phyloP scores from a whole-genome alignment of 768 basidiomycete species.

The Butyriboletus loyo region DNA sequence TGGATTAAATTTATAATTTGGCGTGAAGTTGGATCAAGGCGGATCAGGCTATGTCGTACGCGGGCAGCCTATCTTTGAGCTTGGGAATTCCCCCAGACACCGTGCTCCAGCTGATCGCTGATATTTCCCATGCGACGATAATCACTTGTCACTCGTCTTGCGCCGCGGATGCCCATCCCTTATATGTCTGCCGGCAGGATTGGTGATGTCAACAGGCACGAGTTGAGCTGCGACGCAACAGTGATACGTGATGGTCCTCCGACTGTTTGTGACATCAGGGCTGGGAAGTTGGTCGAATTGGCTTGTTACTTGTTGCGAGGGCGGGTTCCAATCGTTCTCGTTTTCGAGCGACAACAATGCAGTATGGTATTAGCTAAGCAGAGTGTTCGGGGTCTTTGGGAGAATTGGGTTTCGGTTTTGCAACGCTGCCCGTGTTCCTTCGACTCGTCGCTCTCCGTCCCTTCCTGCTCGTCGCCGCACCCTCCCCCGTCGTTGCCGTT shows the following conservation, averaged over 20 bases:
- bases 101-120: neutral
- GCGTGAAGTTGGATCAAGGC: neutral
- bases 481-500: constrained; percentile 24
- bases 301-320: neutral
- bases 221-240: neutral
- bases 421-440: constrained; percentile 32
- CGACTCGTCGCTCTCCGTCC: constrained; percentile 32
- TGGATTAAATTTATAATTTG: neutral
- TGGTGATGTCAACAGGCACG: neutral
- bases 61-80: neutral
- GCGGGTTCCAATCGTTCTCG: neutral
- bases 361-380: constrained; percentile 20
- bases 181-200: neutral
- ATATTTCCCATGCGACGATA: neutral
- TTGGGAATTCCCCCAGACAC: constrained; percentile 7
- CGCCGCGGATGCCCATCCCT: neutral
- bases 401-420: constrained; percentile 35
- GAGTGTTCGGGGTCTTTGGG: constrained; percentile 31
- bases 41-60: neutral
- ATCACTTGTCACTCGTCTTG: neutral
- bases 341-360: neutral
- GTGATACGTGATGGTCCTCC: neutral
- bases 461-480: constrained; percentile 27
- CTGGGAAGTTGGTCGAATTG: neutral
- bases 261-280: neutral